Evolutionary conservation across 305 asterid species (phyloP).

Genomic region (Nicotiana rustica): DNA sequence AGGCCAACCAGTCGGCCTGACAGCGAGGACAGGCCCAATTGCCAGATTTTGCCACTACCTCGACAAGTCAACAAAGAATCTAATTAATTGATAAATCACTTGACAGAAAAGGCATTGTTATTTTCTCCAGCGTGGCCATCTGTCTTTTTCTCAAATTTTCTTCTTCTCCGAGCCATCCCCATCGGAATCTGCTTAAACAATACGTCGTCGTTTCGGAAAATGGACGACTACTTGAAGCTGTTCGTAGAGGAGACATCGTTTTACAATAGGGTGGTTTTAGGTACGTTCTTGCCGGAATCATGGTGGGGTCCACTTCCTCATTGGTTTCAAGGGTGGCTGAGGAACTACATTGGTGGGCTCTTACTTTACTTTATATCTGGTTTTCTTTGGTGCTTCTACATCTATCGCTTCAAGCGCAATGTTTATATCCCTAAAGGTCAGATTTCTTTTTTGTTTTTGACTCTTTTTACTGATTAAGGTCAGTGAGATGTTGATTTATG

Average conservation of each 20-base stretch:
- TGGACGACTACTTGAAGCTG: constrained; percentile 57
- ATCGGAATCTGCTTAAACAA: background rate
- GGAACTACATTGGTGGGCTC: constrained; percentile 82
- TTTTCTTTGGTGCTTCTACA: constrained; percentile 77
- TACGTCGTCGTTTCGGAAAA: background rate
- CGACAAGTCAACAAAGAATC: background rate
- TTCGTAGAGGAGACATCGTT: constrained; percentile 83
- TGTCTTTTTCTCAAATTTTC: background rate
- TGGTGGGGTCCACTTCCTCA: constrained; percentile 73
- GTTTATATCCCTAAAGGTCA: constrained; percentile 80
- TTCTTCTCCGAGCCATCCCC: background rate
- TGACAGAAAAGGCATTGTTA: background rate
- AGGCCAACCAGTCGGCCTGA: no score
- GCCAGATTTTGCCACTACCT: background rate
- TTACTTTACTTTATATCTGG: constrained; percentile 71
- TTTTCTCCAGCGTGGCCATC: background rate
- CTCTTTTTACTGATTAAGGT: background rate
- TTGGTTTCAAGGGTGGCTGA: constrained; percentile 77
- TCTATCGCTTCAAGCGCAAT: constrained; percentile 74
- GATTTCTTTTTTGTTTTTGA: background rate
- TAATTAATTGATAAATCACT: background rate
- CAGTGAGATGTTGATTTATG: background rate
- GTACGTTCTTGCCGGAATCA: constrained; percentile 64
- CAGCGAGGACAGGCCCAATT: no score
- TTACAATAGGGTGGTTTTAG: constrained; percentile 76